Evolutionary conservation across 208 protist species (phyloP).

Genomic region (Polymyxa betae): DNA sequence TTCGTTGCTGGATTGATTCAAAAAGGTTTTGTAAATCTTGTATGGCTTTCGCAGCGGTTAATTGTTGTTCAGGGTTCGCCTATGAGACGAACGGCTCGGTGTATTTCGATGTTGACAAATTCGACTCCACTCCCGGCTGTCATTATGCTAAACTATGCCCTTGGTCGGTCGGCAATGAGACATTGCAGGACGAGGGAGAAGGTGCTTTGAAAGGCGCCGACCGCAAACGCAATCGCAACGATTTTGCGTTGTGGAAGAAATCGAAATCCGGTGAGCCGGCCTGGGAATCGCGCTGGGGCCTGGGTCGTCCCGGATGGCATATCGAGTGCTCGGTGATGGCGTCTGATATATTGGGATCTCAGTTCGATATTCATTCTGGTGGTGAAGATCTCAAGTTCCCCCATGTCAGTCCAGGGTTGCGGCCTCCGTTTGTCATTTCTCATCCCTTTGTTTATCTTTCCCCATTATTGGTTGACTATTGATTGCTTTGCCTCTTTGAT

Average conservation of each 20-base stretch:
- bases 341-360: conserved; percentile 66
- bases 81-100: conserved; percentile 74
- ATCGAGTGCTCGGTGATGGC: conserved; percentile 78
- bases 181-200: conserved; percentile 63
- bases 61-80: conserved; percentile 63
- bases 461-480: neutral
- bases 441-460: neutral
- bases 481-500: too few relatives aligned
- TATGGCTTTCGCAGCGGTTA: neutral
- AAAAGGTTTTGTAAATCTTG: neutral
- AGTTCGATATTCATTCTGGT: conserved; percentile 77
- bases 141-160: conserved; percentile 66
- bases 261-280: conserved; percentile 73
- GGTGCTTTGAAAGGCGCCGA: conserved; percentile 29
- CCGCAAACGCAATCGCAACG: conserved; percentile 66
- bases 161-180: conserved; percentile 51
- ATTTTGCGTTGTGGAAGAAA: conserved; percentile 81
- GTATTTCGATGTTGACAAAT: conserved; percentile 75
- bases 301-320: conserved; percentile 81
- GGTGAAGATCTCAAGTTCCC: conserved; percentile 80
- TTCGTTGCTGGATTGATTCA: conserved; percentile 67
- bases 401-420: conserved; percentile 62
- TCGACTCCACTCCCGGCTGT: conserved; percentile 9
- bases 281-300: conserved; percentile 74
- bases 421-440: too few relatives aligned